phyloP scores from a whole-genome alignment of 75 land plant genomes.

The Sequoia sempervirens region DNA sequence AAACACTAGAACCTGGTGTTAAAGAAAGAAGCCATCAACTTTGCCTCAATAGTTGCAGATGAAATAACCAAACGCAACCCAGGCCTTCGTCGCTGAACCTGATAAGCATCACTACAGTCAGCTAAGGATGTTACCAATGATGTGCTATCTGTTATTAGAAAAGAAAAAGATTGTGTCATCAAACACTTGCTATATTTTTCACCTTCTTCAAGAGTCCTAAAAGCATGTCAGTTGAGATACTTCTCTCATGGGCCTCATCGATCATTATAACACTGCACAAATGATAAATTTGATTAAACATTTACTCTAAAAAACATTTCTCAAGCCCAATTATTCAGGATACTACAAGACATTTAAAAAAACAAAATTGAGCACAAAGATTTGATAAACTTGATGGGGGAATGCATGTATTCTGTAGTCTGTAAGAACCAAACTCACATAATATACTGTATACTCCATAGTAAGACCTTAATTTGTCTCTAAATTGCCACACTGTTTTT shows the following conservation, averaged over 20 bases:
- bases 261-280: slow-evolving; percentile 86
- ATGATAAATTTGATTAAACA: not conserved
- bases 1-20: slow-evolving; percentile 37
- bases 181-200: not conserved
- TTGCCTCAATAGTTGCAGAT: slow-evolving; percentile 95
- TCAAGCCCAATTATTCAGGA: not conserved
- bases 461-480: not conserved
- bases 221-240: slow-evolving; percentile 81
- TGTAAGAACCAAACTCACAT: not conserved
- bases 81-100: slow-evolving; percentile 81
- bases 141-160: not conserved
- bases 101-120: slow-evolving; percentile 2
- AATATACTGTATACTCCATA: not conserved
- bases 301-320: not conserved
- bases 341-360: not conserved
- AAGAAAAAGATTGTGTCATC: not conserved
- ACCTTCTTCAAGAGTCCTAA: slow-evolving; percentile 94
- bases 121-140: not conserved
- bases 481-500: not conserved
- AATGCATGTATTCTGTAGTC: not conserved
- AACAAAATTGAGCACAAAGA: not conserved
- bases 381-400: not conserved
- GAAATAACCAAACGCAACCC: slow-evolving; percentile 80
- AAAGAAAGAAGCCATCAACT: slow-evolving; percentile 70
- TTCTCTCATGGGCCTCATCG: slow-evolving; percentile 97